Evolutionary conservation across 345 rosid species (phyloP).

Genomic region (Rubroshorea leprosula): DNA sequence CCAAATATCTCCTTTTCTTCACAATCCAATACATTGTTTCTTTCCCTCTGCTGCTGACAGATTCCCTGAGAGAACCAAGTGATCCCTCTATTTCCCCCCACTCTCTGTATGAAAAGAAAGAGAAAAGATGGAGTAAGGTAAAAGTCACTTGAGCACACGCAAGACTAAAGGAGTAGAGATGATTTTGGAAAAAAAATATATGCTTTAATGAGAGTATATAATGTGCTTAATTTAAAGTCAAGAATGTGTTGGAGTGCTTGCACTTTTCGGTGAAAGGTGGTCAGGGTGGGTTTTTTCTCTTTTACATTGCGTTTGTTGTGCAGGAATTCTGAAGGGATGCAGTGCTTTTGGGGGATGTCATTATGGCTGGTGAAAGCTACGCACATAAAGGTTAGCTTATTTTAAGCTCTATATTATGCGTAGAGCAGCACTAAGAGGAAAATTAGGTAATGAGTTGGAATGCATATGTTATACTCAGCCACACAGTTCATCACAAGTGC

Average conservation of each 20-base stretch:
- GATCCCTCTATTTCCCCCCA: neutral
- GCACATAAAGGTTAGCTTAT: slow-evolving; percentile 20
- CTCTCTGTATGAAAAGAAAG: slow-evolving; percentile 1
- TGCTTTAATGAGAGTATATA: slow-evolving; percentile 36
- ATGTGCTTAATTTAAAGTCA: slow-evolving; percentile 41
- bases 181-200: slow-evolving; percentile 8
- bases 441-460: slow-evolving; percentile 25
- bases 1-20: slow-evolving; percentile 8
- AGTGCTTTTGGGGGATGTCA: slow-evolving; percentile 45
- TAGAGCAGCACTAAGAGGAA: slow-evolving; percentile 25
- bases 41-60: slow-evolving; percentile 16
- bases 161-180: slow-evolving; percentile 20
- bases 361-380: slow-evolving; percentile 42
- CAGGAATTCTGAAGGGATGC: slow-evolving; percentile 53
- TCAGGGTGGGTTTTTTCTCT: slow-evolving; percentile 14
- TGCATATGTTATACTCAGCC: slow-evolving; percentile 18
- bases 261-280: slow-evolving; percentile 62
- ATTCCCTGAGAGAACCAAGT: slow-evolving; percentile 7
- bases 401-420: slow-evolving; percentile 25
- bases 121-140: slow-evolving; percentile 27
- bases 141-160: slow-evolving; percentile 36
- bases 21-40: neutral
- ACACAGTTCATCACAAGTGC: slow-evolving; percentile 17
- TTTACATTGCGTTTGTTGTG: slow-evolving; percentile 23
- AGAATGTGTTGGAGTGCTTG: slow-evolving; percentile 28